Conservation (phyloP, 495 filamentous ascomycete genomes). For the Penicillium paxilli region DNA sequence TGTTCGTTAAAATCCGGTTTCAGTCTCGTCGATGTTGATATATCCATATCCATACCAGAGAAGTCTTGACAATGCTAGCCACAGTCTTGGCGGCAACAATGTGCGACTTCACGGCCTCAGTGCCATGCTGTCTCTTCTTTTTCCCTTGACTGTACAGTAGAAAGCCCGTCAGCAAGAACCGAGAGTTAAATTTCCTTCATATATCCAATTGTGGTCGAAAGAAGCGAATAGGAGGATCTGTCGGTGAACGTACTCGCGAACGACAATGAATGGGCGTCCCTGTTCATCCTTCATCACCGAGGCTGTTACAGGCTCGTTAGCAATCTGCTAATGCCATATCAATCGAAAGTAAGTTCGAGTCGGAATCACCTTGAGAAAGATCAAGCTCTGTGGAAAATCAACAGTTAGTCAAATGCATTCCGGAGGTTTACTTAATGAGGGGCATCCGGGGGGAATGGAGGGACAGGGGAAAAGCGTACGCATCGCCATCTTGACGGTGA, state of each 20-base stretch:
- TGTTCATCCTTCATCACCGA: conserved; percentile 88
- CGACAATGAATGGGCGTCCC: conserved; percentile 95
- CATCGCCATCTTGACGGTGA: conserved; percentile 62
- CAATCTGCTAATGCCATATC: conserved; percentile 3
- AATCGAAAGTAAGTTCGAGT: not conserved
- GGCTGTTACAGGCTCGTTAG: conserved; percentile 51
- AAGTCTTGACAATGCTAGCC: conserved; percentile 95
- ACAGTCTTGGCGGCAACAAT: conserved; percentile 96
- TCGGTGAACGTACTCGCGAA: conserved; percentile 80
- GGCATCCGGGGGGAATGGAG: conserved; percentile 36
- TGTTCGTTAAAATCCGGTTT: conserved; percentile 17
- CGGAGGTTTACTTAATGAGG: conserved; percentile 27
- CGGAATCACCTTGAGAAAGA: conserved; percentile 65
- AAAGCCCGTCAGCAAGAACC: conserved; percentile 15
- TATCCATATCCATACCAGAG: conserved; percentile 54
- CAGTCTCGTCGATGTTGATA: not conserved
- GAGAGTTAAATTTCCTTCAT: not conserved
- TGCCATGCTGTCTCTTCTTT: conserved; percentile 96
- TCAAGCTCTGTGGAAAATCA: conserved; percentile 58
- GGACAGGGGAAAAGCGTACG: conserved; percentile 43
- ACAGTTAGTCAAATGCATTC: conserved; percentile 26
- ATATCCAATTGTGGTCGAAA: not conserved
- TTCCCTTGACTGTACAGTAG: conserved; percentile 77
- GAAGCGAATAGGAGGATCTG: conserved; percentile 8
- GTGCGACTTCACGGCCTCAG: conserved; percentile 95